Conservation (phyloP, 1,139 yeast species). For the Debaryomycetaceae sp. region DNA sequence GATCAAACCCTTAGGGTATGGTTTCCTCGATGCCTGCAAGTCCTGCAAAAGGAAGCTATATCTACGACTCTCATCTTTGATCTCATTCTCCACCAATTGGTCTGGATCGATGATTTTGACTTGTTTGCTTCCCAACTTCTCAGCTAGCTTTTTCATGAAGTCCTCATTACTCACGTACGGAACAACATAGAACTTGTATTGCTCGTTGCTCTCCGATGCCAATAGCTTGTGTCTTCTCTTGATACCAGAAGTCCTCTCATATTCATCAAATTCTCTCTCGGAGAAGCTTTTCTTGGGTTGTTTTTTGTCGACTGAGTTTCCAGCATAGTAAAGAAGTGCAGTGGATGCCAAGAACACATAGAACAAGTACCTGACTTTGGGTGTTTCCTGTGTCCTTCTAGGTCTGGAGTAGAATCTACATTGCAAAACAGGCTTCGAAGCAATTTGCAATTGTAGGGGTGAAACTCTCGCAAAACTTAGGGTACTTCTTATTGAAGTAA, state of each 20-base stretch:
- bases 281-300: conserved; percentile 47
- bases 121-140: conserved; percentile 21
- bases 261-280: conserved; percentile 57
- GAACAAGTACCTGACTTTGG: conserved; percentile 47
- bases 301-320: conserved; percentile 50
- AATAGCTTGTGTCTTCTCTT: conserved; percentile 52
- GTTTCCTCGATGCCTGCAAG: conserved; percentile 29
- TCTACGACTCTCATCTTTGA: conserved; percentile 35
- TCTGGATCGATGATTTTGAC: conserved; percentile 49
- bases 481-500: no score
- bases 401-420: background rate
- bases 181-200: conserved; percentile 40
- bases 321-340: conserved; percentile 51
- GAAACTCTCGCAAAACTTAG: background rate
- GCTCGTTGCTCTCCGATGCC: conserved; percentile 20
- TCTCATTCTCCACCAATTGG: conserved; percentile 41
- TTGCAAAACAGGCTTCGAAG: background rate
- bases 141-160: conserved; percentile 16
- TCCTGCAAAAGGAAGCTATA: conserved; percentile 43
- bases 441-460: background rate
- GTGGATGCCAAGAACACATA: conserved; percentile 51
- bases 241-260: conserved; percentile 49
- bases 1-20: conserved; percentile 54
- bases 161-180: conserved; percentile 34
- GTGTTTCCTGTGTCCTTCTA: conserved; percentile 18